These are phyloP conservation scores for Encephalitozoon hellem DNA, from an alignment of 371 early-diverging fungal genomes.

Conservation along the genomic window DNA sequence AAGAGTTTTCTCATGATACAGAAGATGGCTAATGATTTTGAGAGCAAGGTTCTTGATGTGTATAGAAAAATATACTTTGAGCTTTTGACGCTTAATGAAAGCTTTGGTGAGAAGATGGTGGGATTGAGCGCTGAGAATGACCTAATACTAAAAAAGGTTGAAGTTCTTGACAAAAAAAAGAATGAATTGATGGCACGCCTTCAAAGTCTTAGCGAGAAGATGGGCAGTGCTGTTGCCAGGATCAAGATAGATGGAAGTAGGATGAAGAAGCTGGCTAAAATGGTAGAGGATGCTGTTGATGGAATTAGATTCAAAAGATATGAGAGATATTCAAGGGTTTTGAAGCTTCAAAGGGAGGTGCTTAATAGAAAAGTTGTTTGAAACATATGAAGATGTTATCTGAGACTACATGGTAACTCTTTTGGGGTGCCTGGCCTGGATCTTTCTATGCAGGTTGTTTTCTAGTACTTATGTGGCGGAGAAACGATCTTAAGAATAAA, in stretches of 20 bases:
- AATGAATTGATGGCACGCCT: not conserved
- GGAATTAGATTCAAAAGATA: not conserved
- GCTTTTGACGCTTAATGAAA: constrained; percentile 13
- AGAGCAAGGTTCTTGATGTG: constrained; percentile 7
- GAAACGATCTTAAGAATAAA: not conserved
- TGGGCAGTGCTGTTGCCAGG: not conserved
- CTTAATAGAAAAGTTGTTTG: not conserved
- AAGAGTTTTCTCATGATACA: not conserved
- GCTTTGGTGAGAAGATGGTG: constrained; percentile 1
- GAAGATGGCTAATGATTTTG: constrained; percentile 16
- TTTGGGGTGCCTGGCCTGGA: not conserved
- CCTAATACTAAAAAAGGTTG: not conserved
- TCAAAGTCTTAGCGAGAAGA: not conserved
- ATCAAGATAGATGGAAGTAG: constrained; percentile 10
- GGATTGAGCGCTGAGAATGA: not conserved
- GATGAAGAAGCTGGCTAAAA: not conserved
- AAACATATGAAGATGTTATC: not conserved
- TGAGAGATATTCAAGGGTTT: constrained; percentile 12
- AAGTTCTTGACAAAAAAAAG: not conserved
- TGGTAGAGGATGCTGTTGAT: not conserved
- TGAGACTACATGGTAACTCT: not conserved
- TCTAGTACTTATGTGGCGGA: not conserved
- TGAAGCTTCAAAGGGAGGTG: constrained; percentile 20
- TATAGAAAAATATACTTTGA: constrained; percentile 32
- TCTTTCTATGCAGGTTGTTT: not conserved